Evolutionary conservation across 352 stramenopile genomes (phyloP).

Genomic region (Pythium dissimile): DNA sequence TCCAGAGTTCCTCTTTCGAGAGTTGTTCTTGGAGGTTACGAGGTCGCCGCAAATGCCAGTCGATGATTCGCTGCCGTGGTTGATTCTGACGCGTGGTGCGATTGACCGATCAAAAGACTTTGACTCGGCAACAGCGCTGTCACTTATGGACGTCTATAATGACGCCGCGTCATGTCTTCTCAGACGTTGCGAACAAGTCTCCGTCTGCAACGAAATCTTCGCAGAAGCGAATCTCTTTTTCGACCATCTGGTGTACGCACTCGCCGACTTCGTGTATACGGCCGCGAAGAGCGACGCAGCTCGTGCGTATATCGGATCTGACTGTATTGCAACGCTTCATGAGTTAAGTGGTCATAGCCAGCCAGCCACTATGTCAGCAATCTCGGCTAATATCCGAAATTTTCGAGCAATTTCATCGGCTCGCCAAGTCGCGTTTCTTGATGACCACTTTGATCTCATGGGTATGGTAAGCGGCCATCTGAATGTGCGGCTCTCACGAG

Average conservation of each 20-base stretch:
- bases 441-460: slow-evolving; percentile 54
- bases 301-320: slow-evolving; percentile 1
- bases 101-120: neutral
- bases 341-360: neutral
- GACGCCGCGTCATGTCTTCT: slow-evolving; percentile 59
- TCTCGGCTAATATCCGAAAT: neutral
- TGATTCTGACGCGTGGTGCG: slow-evolving; percentile 57
- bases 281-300: slow-evolving; percentile 50
- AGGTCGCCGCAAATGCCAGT: slow-evolving; percentile 78
- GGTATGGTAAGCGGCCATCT: slow-evolving; percentile 52
- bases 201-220: slow-evolving; percentile 79
- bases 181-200: slow-evolving; percentile 51
- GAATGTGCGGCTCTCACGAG: slow-evolving; percentile 41
- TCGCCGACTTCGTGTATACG: slow-evolving; percentile 59
- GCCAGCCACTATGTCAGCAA: slow-evolving; percentile 2
- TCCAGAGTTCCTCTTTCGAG: slow-evolving; percentile 74
- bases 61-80: slow-evolving; percentile 77
- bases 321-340: slow-evolving; percentile 1
- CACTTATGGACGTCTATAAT: slow-evolving; percentile 84
- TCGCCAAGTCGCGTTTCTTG: slow-evolving; percentile 54
- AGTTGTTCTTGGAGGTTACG: slow-evolving; percentile 73
- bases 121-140: slow-evolving; percentile 23
- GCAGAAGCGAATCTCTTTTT: slow-evolving; percentile 81
- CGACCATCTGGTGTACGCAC: slow-evolving; percentile 69
- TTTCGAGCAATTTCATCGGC: neutral